Percentiles rank a stretch among this genome's conserved stretches.
Conservation (phyloP, 139 green algal species). For the Micractinium sp. region DNA sequence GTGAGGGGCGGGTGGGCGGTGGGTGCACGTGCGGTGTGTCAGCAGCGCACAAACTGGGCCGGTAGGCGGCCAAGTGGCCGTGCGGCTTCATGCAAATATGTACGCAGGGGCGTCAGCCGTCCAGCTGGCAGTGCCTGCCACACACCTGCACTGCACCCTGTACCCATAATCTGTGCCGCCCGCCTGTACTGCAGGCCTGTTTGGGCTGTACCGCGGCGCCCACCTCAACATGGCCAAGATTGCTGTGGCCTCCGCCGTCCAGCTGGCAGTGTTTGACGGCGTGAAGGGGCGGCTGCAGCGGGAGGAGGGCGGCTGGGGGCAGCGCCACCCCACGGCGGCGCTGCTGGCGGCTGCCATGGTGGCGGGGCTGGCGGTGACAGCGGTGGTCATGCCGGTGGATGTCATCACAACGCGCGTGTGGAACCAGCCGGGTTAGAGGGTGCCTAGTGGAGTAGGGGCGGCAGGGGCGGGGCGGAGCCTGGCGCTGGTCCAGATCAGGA, state of each 20-base stretch:
- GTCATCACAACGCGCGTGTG: slow-evolving; percentile 26
- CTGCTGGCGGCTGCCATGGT: neutral
- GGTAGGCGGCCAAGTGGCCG: neutral
- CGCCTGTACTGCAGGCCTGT: neutral
- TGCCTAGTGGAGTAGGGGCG: neutral
- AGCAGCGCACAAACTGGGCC: too few species aligned
- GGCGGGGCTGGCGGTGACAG: slow-evolving; percentile 32
- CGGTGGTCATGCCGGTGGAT: slow-evolving; percentile 17
- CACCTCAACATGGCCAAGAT: slow-evolving; percentile 30
- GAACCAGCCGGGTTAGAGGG: slow-evolving; percentile 27
- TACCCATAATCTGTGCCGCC: too few species aligned
- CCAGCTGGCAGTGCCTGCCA: neutral
- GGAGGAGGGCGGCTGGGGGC: neutral
- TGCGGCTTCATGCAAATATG: neutral
- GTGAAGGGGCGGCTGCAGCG: neutral
- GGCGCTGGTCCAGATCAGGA: too few species aligned
- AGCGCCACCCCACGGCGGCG: neutral
- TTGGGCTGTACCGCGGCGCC: slow-evolving; percentile 25
- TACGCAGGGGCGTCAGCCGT: neutral
- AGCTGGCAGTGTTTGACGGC: slow-evolving; percentile 35
- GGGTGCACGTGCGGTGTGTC: too few species aligned
- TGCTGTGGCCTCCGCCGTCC: slow-evolving; percentile 17
- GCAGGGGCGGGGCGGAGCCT: neutral
- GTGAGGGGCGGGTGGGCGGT: neutral
- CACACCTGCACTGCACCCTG: neutral